Evolutionary conservation across 208 protist genomes (phyloP), one percentile per base, ranked within the genome.

Genomic region (Trypanosoma avium): DNA sequence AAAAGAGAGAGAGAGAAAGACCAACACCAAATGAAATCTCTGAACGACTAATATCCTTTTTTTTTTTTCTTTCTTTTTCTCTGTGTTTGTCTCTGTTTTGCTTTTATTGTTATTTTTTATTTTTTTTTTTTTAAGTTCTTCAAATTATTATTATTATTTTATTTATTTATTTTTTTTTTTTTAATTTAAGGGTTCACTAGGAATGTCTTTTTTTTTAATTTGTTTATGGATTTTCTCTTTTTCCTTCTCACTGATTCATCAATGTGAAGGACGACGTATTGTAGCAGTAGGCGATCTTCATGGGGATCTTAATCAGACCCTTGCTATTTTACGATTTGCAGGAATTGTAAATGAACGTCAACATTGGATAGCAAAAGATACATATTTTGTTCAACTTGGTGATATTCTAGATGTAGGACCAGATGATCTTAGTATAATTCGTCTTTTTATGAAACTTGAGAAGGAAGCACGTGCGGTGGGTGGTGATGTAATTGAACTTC

Each of bases 341-440:
- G 67, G 82, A 8, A 67, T 96, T 21, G 75, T 96, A 4, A 76
- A 93, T 74, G 81, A 79, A 32, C 40, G 56, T 15, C 81, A 87
- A 47, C 73, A 91, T 65, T 93, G 87, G 87, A 81, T 91, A 52
- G 86, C 83, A 27, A 82, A 77, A 61, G 81, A 93, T 65, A 70
- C 84, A 6, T 81, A 79, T 10, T 74, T 97, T 13, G 86, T 97
- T 12, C 91, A 97, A 74, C 67, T 89, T n/a, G 92, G 94, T 36
- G 94, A 97, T 68, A 77, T 97, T 38, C 71, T 97, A n/a, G 94
- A 97, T 68, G 84, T 94, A 19, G 94, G 92, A 33, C 86, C 86
- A 10, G 86, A 95, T 49, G 79, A 92, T 55, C 68, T 92, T 24
- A 61, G 59, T 15, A 94, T 97, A 61, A 71, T 89, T n/a, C 47